Evolutionary conservation across 2,329 filamentous ascomycete species (phyloP).

Genomic region (Bimuria novae-zelandiae): DNA sequence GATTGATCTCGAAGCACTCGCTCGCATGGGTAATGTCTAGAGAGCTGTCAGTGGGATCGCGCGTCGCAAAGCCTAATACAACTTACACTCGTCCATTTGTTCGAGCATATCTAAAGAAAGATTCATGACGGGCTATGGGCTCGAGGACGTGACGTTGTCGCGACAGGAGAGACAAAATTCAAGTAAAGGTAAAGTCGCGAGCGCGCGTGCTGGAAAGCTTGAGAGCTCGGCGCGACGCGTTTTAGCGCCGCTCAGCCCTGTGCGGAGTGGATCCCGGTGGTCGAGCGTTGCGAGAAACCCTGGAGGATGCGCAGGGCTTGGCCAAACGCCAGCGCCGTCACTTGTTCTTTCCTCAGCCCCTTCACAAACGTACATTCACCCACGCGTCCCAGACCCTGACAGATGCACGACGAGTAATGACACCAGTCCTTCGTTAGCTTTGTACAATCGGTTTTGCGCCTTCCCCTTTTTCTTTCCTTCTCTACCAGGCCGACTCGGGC

Average conservation of each 20-base stretch:
- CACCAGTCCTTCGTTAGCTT: neutral
- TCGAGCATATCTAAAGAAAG: too few species aligned
- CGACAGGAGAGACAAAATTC: neutral
- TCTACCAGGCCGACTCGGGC: conserved; percentile 5
- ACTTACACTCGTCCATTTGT: conserved; percentile 42
- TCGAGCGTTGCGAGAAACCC: neutral
- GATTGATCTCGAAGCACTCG: conserved; percentile 45
- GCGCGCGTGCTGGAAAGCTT: neutral
- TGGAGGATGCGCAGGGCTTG: neutral
- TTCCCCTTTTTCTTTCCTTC: conserved; percentile 17
- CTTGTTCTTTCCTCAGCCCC: neutral
- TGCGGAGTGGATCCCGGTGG: conserved; percentile 11
- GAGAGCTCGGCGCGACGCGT: conserved; percentile 26
- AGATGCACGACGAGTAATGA: conserved; percentile 9
- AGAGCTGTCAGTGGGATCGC: conserved; percentile 14
- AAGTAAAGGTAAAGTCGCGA: conserved; percentile 18
- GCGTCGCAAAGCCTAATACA: neutral
- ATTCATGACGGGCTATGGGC: conserved; percentile 19
- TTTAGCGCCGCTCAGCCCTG: conserved; percentile 29
- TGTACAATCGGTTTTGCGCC: conserved; percentile 19
- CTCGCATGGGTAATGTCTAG: conserved; percentile 43
- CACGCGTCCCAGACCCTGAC: too few species aligned
- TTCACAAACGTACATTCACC: neutral
- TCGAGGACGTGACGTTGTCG: conserved; percentile 6
- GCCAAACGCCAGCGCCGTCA: neutral